Percentiles rank a stretch among this genome's conserved stretches.
Evolutionary conservation across 768 basidiomycete species (phyloP).

Genomic region (Rhizopogon sp.): DNA sequence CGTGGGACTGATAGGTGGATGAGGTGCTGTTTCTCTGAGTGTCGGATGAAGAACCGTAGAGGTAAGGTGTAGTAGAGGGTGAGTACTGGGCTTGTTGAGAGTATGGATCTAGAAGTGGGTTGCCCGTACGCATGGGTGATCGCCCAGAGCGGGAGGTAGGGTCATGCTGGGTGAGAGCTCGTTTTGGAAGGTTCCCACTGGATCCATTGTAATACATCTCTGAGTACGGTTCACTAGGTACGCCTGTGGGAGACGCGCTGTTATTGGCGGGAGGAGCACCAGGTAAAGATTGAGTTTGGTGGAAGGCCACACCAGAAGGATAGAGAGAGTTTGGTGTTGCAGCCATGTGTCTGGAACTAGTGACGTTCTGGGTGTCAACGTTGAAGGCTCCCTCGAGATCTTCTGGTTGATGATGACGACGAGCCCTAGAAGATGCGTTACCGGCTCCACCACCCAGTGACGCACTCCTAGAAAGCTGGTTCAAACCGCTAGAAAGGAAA

Average conservation of each 20-base stretch:
- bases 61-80: conserved; percentile 45
- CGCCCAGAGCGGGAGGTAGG: conserved; percentile 45
- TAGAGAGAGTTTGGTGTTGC: conserved; percentile 45
- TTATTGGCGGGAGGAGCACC: conserved; percentile 29
- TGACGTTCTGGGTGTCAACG: conserved; percentile 24
- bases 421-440: conserved; percentile 38
- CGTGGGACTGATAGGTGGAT: conserved; percentile 48
- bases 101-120: conserved; percentile 57
- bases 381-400: conserved; percentile 56
- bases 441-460: conserved; percentile 51
- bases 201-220: conserved; percentile 62
- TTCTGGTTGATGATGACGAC: conserved; percentile 66
- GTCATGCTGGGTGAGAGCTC: conserved; percentile 51
- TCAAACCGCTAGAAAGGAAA: conserved; percentile 47
- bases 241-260: conserved; percentile 27
- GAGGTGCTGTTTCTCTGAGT: conserved; percentile 37
- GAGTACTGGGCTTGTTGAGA: conserved; percentile 62
- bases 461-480: conserved; percentile 59
- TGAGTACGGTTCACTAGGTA: conserved; percentile 40
- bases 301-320: conserved; percentile 53
- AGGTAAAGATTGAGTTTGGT: conserved; percentile 38
- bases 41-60: conserved; percentile 32
- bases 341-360: conserved; percentile 19
- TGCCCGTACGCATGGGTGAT: conserved; percentile 54
- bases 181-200: conserved; percentile 46